These are phyloP conservation scores for Penicillium sp. DNA, from an alignment of 2,329 filamentous ascomycete species.

Conservation along the genomic window DNA sequence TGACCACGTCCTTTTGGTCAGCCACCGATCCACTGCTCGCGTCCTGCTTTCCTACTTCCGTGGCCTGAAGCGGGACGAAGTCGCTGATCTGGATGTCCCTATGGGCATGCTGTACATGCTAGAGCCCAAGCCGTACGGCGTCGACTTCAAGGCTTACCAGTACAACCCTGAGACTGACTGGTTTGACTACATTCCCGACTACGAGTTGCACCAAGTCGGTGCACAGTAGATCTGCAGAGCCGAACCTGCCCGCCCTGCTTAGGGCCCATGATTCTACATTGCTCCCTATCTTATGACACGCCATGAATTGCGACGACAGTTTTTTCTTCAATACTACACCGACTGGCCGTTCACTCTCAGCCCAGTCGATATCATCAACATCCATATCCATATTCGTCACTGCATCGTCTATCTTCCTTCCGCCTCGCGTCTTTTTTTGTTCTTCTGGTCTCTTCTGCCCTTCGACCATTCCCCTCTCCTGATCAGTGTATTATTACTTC, in stretches of 20 bases:
- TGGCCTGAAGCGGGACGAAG: conserved; percentile 84
- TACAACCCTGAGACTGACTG: conserved; percentile 77
- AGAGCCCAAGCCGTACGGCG: conserved; percentile 96
- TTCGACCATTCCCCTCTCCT: not conserved
- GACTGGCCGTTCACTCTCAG: not conserved
- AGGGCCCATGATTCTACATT: not conserved
- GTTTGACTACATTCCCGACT: conserved; percentile 86
- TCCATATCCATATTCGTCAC: conserved; percentile 4
- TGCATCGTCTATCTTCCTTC: conserved; percentile 1
- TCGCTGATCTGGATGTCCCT: conserved; percentile 91
- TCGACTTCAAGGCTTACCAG: conserved; percentile 92
- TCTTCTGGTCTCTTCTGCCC: not conserved
- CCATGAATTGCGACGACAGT: conserved; percentile 21
- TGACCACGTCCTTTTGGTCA: conserved; percentile 89
- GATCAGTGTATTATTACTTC: conserved; percentile 1
- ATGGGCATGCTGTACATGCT: conserved; percentile 92
- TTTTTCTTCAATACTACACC: conserved; percentile 1
- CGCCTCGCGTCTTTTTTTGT: not conserved
- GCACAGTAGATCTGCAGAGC: conserved; percentile 2
- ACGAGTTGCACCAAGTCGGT: conserved; percentile 63
- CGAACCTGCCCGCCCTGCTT: not conserved
- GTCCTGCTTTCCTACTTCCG: conserved; percentile 97
- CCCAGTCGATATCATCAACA: not conserved
- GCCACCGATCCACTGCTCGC: conserved; percentile 86
- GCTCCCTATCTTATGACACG: conserved; percentile 9